Base-by-base conservation (phyloP, 2,329 filamentous ascomycete species). In the Byssoonygena ceratinophila region DNA sequence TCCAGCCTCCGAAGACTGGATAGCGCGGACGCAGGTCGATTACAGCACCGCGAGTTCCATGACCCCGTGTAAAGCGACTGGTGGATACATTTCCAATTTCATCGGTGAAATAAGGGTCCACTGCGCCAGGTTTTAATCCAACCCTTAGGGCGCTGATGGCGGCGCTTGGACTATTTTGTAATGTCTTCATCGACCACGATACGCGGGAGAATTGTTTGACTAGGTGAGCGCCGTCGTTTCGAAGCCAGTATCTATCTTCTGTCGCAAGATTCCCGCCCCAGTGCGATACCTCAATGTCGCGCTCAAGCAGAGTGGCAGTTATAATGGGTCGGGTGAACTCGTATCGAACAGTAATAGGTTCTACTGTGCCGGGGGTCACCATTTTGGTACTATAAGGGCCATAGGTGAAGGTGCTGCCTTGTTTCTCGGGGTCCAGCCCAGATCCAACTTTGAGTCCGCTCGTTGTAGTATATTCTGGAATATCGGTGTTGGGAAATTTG, bases 11-110 rank as follows among this genome's bases (percentile, higher is more conserved):
- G 63, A 96, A 98, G 22, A 98, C 69, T n/a, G 92, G 92, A 69
- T 94, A 98, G 49, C 92, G 82, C 18, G 92, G 92, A 76, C 90
- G 92, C 57, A 96, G 77, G 69, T 96, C 90, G 25, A 98, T 78
- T 39, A 84, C 74, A n/a, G 87, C 84, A 69, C 91, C 86, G 20
- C 85, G 86, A 59, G 76, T 81, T 57, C 63, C 63, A 3, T 44
- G 34, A 16, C 70, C 68, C 1, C 70, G 71, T 46, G 90, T 80
- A 78, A 94, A 98, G 57, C 80, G 80, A 52, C 89, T 95, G 0
- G 92, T 98, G 25, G 90, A 94, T 27, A 98, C 89, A 65, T 98
- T 98, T 60, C 92, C 92, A 64, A 98, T 94, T 61, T 88, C 86
- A 66, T 98, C 92, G 47, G 84, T 90, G 70, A 92, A 98, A 76